Conservation (phyloP, 208 protist genomes). For the Leishmania martiniquensis region DNA sequence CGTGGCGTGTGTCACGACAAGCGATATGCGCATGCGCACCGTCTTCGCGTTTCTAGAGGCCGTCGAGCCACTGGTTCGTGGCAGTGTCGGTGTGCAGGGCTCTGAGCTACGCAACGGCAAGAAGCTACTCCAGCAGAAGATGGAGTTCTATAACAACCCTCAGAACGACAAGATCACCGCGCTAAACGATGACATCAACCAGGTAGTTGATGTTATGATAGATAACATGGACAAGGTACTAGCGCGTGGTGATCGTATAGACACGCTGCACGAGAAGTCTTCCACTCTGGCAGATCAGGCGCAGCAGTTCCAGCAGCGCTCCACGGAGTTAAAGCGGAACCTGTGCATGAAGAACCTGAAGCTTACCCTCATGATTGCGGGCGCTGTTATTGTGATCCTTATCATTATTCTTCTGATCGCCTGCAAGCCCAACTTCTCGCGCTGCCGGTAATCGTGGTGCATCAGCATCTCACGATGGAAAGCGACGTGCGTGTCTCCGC, state of each 20-base stretch:
- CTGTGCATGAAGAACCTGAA: conserved; percentile 93
- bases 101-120: conserved; percentile 85
- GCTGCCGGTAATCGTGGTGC: conserved; percentile 42
- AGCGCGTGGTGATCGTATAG: conserved; percentile 84
- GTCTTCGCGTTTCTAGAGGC: conserved; percentile 92
- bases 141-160: conserved; percentile 94
- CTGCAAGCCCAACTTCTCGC: conserved; percentile 89
- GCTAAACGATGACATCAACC: conserved; percentile 90
- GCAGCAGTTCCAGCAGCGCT: conserved; percentile 81
- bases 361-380: conserved; percentile 84
- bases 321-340: conserved; percentile 89
- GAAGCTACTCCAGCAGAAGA: conserved; percentile 93
- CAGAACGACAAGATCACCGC: conserved; percentile 92
- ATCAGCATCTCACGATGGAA: neutral
- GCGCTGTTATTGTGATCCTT: conserved; percentile 67
- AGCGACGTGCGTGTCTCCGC: neutral
- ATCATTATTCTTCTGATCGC: conserved; percentile 86
- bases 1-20: conserved; percentile 85
- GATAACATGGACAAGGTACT: conserved; percentile 94
- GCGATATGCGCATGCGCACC: conserved; percentile 91
- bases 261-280: conserved; percentile 89
- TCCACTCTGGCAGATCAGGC: conserved; percentile 82
- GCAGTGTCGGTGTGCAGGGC: conserved; percentile 46
- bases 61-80: conserved; percentile 85
- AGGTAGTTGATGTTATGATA: conserved; percentile 94